Evolutionary conservation across 352 stramenopile genomes (phyloP), one percentile per base, ranked within the genome.

Genomic region (Phytophthora macrochlamydospora): DNA sequence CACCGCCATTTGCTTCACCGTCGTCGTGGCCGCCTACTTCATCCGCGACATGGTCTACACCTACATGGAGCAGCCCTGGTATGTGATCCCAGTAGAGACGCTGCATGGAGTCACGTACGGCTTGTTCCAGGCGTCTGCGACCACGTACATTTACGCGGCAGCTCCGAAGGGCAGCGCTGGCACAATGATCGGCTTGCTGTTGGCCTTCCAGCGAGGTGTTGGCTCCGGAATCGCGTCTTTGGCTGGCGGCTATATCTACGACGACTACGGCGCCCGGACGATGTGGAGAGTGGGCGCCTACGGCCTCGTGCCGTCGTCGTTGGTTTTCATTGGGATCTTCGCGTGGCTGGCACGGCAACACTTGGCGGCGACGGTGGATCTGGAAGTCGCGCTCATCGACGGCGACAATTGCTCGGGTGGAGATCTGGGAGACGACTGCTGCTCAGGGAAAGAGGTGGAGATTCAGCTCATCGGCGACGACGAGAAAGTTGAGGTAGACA

Each of bases 61-160:
- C 12, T 54, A 76, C 51, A 85, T 86, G 76, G 66, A 65, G 38
- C 76, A 89, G 50, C 61, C 79, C 4, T 89, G 75, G 77, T 69
- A 56, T 38, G 67, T 70, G 2, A 74, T 89, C 29, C 75, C 79
- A 7, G 76, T 86, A 44, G 79, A 85, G 64, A 71, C 79, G 30
- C 60, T 89, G 29, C 76, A 89, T 53, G 76, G 79, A 7, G 40
- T 81, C 37, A 86, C 75, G 1, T 85, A 81, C 50, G 75, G 76
- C 3, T 58, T 89, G 30, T 58, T 74, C 7, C 79, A 69, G 76
- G 71, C 78, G 2, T 67, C 76, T 1, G 63, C 51, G 30, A 86
- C 76, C 31, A 69, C 80, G 51, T 86, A 86, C 67, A 59, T 89
- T 29, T 89, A 85, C 59, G 59, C 57, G 18, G 55, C 69, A 0